phyloP scores from a whole-genome alignment of 1,284 basidiomycete species.

The Ganoderma meredithae region DNA sequence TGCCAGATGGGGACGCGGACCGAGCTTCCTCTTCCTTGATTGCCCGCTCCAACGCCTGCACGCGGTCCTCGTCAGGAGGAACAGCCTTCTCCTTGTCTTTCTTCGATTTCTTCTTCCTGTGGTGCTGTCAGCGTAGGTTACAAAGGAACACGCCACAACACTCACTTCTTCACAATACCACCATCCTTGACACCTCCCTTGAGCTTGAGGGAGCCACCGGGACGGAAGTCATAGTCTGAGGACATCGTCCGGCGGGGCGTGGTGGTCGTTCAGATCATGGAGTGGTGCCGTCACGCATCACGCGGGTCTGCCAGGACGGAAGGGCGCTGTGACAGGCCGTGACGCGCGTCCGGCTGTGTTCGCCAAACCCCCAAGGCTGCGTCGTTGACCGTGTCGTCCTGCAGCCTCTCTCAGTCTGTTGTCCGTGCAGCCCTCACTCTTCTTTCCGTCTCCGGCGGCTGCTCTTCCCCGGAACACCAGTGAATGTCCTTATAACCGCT shows the following conservation, averaged over 20 bases:
- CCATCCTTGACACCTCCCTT: slow-evolving; percentile 84
- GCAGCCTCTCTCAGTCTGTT: not conserved
- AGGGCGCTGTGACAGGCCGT: slow-evolving; percentile 31
- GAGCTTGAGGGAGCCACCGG: slow-evolving; percentile 90
- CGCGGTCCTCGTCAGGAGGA: slow-evolving; percentile 49
- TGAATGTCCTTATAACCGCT: slow-evolving; percentile 19
- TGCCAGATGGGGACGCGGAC: slow-evolving; percentile 58
- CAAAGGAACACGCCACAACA: slow-evolving; percentile 29
- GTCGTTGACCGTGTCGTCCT: not conserved
- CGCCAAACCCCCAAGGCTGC: slow-evolving; percentile 7
- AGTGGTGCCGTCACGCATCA: slow-evolving; percentile 38
- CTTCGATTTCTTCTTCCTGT: slow-evolving; percentile 84
- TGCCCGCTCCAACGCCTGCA: slow-evolving; percentile 57
- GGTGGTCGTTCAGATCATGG: slow-evolving; percentile 36
- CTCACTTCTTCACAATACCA: slow-evolving; percentile 84
- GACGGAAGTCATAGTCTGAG: slow-evolving; percentile 84
- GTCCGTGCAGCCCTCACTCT: not conserved
- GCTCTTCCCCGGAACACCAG: not conserved
- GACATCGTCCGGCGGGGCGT: slow-evolving; percentile 53
- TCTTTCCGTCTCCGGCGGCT: not conserved
- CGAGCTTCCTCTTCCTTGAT: slow-evolving; percentile 51
- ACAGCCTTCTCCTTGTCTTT: slow-evolving; percentile 51
- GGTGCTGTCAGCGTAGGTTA: slow-evolving; percentile 57
- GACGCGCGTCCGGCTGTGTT: slow-evolving; percentile 19
- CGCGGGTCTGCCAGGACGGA: slow-evolving; percentile 21